Evolutionary conservation across 768 basidiomycete species (phyloP), one percentile per base, ranked within the genome.

Genomic region (Rubroboletus pulcherrimus): DNA sequence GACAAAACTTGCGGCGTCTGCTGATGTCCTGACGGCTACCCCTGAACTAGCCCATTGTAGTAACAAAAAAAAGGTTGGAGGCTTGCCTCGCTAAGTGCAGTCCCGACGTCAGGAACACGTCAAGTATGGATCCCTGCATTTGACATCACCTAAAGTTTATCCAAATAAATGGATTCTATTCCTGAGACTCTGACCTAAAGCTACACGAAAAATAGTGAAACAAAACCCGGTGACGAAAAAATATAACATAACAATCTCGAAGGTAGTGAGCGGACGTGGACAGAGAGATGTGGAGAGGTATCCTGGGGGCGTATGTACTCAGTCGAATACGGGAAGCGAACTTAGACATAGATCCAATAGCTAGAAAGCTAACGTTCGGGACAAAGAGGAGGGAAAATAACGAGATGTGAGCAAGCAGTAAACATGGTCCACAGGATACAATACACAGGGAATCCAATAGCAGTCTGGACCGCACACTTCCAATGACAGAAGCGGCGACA

Each of bases 381-480:
- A 37, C 9, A 17, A 7, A 48, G 19, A 19, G 11, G 2, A 11
- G 9, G 31, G 2, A 24, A n/a, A 11, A 37, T 35, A 19, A 19
- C 12, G 26, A 50, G 19, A 43, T 24, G 21, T 26, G 21, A 47
- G 29, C 33, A 39, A 50, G 10, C 19, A 41, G 34, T 31, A 33
- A 33, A 19, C 7, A 9, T 21, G 21, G 47, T 57, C 47, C 49
- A 26, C 24, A 53, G 19, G 43, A 33, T 57, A 66, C 40, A 53
- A 61, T 63, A 64, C 50, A 64, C 26, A 33, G 30, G 4, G 41
- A 29, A 57, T 59, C 61, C 61, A 49, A 24, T 30, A 51, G 19
- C 48, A 52, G 19, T 19, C 31, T 31, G 38, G 14, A 43, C 29
- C 14, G 29, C 39, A 39, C 7, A n/a, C 37, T 30, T 38, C 26